Percentiles rank a stretch among this genome's conserved stretches.
phyloP scores from a whole-genome alignment of 2,329 filamentous ascomycete genomes.

The Monilinia polystroma region DNA sequence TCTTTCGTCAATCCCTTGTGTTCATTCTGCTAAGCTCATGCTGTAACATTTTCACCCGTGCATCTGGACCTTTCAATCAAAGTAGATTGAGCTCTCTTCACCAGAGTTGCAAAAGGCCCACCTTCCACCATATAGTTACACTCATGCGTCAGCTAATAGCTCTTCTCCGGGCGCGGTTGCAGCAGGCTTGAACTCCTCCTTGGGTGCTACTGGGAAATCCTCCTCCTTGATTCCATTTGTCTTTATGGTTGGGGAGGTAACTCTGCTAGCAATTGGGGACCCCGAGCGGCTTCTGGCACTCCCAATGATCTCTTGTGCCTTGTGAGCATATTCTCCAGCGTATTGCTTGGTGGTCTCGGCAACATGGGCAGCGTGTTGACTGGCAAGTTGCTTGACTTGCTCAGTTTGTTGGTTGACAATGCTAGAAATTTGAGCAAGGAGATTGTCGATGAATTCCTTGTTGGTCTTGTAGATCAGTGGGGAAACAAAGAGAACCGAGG shows the following conservation, averaged over 20 bases:
- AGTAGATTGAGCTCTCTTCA: slow-evolving; percentile 15
- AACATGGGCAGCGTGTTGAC: slow-evolving; percentile 63
- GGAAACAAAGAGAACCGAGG: slow-evolving; percentile 58
- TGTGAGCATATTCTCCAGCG: slow-evolving; percentile 65
- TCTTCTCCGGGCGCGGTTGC: slow-evolving; percentile 30
- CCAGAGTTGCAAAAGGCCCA: slow-evolving; percentile 1
- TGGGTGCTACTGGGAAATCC: slow-evolving; percentile 39
- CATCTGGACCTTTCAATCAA: slow-evolving; percentile 3
- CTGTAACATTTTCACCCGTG: not conserved
- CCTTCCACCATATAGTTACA: not conserved
- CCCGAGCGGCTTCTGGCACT: slow-evolving; percentile 35
- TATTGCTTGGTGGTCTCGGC: slow-evolving; percentile 66
- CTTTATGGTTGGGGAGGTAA: slow-evolving; percentile 31
- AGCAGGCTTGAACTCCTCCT: slow-evolving; percentile 37
- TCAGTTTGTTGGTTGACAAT: slow-evolving; percentile 61
- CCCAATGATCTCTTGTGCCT: slow-evolving; percentile 64
- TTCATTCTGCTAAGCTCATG: not conserved
- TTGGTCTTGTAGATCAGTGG: slow-evolving; percentile 66
- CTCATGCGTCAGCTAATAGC: slow-evolving; percentile 36
- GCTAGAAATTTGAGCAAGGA: slow-evolving; percentile 57
- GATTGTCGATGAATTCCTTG: slow-evolving; percentile 66
- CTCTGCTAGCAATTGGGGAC: slow-evolving; percentile 32
- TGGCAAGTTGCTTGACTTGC: slow-evolving; percentile 60
- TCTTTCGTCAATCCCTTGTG: not conserved
- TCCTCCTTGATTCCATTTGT: slow-evolving; percentile 30